phyloP scores from a whole-genome alignment of 2,329 filamentous ascomycete genomes.

The Pestalotiopsis sp. region DNA sequence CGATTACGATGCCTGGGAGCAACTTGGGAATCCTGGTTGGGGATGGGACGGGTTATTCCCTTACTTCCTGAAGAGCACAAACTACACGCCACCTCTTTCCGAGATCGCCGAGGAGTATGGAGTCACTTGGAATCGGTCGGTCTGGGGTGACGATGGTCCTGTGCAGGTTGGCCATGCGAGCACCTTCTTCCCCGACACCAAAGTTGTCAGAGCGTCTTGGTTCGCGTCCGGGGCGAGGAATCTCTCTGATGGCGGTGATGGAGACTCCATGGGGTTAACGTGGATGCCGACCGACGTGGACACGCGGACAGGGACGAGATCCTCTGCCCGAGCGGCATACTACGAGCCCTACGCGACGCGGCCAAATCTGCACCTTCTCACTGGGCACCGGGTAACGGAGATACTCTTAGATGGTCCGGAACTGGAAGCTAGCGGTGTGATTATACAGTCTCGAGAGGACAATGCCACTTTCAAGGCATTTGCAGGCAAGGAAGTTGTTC shows the following conservation, averaged over 20 bases:
- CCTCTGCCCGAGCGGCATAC: conserved; percentile 13
- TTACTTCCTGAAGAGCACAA: conserved; percentile 32
- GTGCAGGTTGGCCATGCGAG: conserved; percentile 12
- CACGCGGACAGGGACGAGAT: conserved; percentile 8
- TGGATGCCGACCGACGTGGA: conserved; percentile 9
- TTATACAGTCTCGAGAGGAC: not conserved
- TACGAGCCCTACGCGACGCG: conserved; percentile 9
- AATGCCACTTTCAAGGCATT: conserved; percentile 11
- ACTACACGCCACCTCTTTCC: conserved; percentile 5
- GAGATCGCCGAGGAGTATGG: conserved; percentile 15
- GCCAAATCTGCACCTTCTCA: conserved; percentile 13
- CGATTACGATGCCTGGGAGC: conserved; percentile 40
- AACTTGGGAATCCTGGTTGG: conserved; percentile 40
- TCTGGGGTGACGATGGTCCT: conserved; percentile 4
- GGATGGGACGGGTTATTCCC: conserved; percentile 35
- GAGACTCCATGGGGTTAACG: not conserved
- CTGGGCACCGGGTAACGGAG: conserved; percentile 5
- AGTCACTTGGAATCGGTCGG: conserved; percentile 9
- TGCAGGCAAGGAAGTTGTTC: conserved; percentile 27
- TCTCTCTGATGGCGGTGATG: not conserved
- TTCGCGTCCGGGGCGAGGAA: not conserved
- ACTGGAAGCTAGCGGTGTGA: conserved; percentile 6
- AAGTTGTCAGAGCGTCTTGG: conserved; percentile 1
- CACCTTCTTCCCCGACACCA: conserved; percentile 10
- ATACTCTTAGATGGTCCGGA: not conserved